Base-by-base conservation (phyloP, 768 basidiomycete genomes). In the Mycena crocata region DNA sequence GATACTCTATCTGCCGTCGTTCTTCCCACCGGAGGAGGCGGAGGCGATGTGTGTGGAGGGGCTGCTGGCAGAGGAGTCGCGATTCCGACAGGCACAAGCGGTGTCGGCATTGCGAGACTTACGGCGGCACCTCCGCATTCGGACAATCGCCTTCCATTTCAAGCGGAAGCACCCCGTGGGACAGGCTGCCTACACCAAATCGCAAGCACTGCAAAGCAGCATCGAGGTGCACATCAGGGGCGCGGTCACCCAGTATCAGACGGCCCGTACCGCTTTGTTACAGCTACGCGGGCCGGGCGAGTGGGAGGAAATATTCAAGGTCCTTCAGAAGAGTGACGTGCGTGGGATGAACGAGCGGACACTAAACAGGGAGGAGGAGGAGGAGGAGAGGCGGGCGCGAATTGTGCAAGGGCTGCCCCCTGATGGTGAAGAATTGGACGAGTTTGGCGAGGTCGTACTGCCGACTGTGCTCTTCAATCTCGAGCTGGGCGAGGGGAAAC, bases 1-100 rank as follows among this genome's bases (percentile, higher is more conserved):
- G 19, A 49, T 24, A 10, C 60, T 76, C 1, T 61, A 68, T 26
- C 66, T 76, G 6, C 75, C 77, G 0, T 75, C 75, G 6, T 57
- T 69, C 1, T 66, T 76, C 17, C 4, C 55, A 5, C 1, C 23
- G 10, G 28, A 31, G 0, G n/a, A 49, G 24, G 30, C 50, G 6
- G 23, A 31, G 2, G 14, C 14, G 14, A 44, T 63, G 19, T 76
- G 75, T 40, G 13, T 61, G 14, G 7, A 40, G 24, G 69, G 65
- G n/a, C 17, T 77, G 6, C 26, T 42, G 1, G 42, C 62, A n/a
- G 71, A 72, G 39, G 73, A 77, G 58, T 65, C 70, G 15, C 56
- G 64, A 3, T 57, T 75, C 15, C 70, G 71, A 1, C 35, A 57
- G 23, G 75, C 70, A 3, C 74, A 75, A 44, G 64, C 68, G 1